Conservation (phyloP, 164 flowering plant species). For the Pachysandra terminalis region DNA sequence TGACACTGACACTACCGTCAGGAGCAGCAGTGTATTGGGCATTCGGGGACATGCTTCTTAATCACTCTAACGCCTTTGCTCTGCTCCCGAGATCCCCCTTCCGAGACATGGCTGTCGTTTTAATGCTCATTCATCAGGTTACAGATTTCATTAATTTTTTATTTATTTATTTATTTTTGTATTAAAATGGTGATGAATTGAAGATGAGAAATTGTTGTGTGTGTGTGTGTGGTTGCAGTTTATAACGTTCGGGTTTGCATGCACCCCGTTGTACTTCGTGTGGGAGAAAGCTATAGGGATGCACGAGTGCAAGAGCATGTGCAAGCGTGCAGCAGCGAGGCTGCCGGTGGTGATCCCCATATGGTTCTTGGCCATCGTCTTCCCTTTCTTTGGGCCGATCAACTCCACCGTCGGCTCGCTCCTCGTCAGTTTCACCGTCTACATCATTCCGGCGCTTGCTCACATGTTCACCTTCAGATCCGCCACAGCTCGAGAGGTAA, state of each 20-base stretch:
- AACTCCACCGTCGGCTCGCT: constrained; percentile 95
- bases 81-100: constrained; percentile 73
- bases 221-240: constrained; percentile 84
- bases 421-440: constrained; percentile 96
- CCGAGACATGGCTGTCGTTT: constrained; percentile 81
- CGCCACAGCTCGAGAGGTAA: constrained; percentile 85
- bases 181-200: too few relatives aligned
- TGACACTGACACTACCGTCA: constrained; percentile 89
- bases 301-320: constrained; percentile 90
- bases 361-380: constrained; percentile 93
- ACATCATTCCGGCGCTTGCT: constrained; percentile 93
- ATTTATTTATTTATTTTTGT: too few relatives aligned
- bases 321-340: constrained; percentile 86
- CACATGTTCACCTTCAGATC: constrained; percentile 83
- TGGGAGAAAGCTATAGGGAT: constrained; percentile 97
- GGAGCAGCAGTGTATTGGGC: constrained; percentile 92
- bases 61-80: constrained; percentile 91
- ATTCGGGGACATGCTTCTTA: constrained; percentile 86
- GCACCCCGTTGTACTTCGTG: constrained; percentile 94
- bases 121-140: constrained; percentile 97
- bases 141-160: too few relatives aligned
- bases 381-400: constrained; percentile 97
- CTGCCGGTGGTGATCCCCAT: constrained; percentile 96
- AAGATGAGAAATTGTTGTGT: too few relatives aligned
- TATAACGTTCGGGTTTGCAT: constrained; percentile 95